Conservation (phyloP, 2,329 filamentous ascomycete species). For the Botryotinia globosa region DNA sequence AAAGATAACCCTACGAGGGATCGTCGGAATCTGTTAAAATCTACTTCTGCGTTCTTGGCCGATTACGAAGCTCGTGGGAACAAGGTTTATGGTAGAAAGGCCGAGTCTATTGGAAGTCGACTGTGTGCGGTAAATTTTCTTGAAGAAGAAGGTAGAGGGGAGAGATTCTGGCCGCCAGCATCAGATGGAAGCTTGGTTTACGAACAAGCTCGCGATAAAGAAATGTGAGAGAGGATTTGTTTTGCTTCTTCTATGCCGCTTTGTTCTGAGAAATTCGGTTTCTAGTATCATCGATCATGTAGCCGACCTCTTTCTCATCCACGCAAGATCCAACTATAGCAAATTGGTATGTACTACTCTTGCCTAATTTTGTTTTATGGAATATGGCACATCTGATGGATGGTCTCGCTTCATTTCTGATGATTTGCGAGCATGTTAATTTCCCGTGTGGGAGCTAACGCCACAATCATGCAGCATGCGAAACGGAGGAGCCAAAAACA, state of each 20-base stretch:
- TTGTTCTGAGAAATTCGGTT: not conserved
- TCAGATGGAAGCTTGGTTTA: constrained; percentile 14
- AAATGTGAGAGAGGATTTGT: constrained; percentile 6
- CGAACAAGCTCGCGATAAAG: constrained; percentile 6
- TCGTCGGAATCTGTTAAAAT: constrained; percentile 15
- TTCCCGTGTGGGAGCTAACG: constrained; percentile 17
- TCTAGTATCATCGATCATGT: constrained; percentile 16
- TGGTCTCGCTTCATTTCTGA: not conserved
- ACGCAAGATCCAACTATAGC: constrained; percentile 16
- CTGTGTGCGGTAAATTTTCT: constrained; percentile 21
- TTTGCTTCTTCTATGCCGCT: not conserved
- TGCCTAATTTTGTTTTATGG: not conserved
- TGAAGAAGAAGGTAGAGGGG: constrained; percentile 20
- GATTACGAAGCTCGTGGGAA: constrained; percentile 18
- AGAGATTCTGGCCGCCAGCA: constrained; percentile 15
- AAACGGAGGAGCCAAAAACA: constrained; percentile 9
- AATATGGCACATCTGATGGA: not conserved
- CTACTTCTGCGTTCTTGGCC: constrained; percentile 12
- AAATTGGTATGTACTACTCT: constrained; percentile 9
- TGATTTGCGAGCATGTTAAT: constrained; percentile 4
- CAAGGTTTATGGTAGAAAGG: constrained; percentile 13
- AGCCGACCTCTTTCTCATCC: constrained; percentile 17
- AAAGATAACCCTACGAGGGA: constrained; percentile 16
- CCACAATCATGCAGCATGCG: constrained; percentile 14
- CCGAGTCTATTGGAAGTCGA: constrained; percentile 14